Evolutionary conservation across 345 rosid species (phyloP).

Genomic region (Dovyalis caffra): DNA sequence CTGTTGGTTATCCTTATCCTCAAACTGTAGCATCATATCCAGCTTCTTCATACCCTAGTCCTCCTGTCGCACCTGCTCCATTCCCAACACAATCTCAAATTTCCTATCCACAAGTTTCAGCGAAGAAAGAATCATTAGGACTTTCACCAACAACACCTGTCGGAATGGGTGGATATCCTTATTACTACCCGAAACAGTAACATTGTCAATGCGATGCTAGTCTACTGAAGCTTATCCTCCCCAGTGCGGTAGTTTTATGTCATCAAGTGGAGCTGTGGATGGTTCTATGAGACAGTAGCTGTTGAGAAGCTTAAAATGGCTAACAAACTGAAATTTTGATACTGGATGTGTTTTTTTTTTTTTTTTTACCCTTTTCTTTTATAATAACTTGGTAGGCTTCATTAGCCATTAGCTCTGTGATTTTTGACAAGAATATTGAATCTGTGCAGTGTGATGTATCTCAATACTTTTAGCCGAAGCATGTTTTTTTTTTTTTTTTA

Average conservation of each 20-base stretch:
- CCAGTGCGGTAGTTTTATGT: not conserved
- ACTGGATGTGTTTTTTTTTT: not conserved
- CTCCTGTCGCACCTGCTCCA: constrained; percentile 36
- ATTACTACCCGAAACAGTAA: constrained; percentile 28
- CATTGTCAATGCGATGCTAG: not conserved
- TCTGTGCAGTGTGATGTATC: no score
- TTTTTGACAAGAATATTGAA: not conserved
- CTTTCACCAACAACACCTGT: constrained; percentile 29
- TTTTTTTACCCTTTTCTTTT: not conserved
- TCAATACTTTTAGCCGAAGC: no score
- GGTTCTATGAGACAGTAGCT: not conserved
- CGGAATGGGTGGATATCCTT: constrained; percentile 56
- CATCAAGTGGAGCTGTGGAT: not conserved
- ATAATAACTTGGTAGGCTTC: not conserved
- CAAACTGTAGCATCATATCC: constrained; percentile 41
- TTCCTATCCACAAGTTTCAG: constrained; percentile 27
- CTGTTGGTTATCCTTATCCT: constrained; percentile 45
- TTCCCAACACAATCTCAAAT: constrained; percentile 39
- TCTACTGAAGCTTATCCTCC: not conserved
- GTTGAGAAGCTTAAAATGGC: not conserved
- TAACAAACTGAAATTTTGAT: constrained; percentile 4
- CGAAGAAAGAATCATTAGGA: constrained; percentile 44
- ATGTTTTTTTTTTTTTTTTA: no score
- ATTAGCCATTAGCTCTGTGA: not conserved
- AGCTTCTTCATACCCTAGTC: constrained; percentile 39